A percentile compares a stretch with the other conserved stretches of the same genome.
Evolutionary conservation across 345 rosid species (phyloP).

Genomic region (Orychophragmus violaceus): DNA sequence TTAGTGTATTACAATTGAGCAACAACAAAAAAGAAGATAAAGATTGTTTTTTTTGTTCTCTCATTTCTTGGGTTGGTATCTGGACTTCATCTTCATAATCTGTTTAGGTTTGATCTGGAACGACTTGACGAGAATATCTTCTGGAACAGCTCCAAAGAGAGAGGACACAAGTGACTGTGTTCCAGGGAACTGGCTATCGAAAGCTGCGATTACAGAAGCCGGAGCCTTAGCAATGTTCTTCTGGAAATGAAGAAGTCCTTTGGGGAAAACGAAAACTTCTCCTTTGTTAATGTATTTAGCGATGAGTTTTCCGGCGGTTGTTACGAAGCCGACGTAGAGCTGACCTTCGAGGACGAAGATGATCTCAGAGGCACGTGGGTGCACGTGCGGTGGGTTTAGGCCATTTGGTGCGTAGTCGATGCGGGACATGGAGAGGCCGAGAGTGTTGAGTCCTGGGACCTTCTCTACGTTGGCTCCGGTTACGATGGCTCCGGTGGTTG

Average conservation of each 20-base stretch:
- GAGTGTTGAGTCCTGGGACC: constrained; percentile 34
- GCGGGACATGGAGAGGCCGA: constrained; percentile 33
- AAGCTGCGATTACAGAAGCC: constrained; percentile 44
- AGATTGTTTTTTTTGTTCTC: background rate
- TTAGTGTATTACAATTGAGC: constrained; percentile 1
- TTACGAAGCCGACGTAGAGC: constrained; percentile 48
- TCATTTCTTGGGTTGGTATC: constrained; percentile 40
- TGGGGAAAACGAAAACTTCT: constrained; percentile 51
- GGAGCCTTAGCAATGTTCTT: constrained; percentile 35
- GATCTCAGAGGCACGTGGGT: constrained; percentile 46
- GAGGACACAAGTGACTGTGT: constrained; percentile 41
- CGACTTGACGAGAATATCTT: constrained; percentile 33
- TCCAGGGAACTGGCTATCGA: constrained; percentile 55
- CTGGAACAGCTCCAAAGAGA: constrained; percentile 44
- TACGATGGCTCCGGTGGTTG: constrained; percentile 18
- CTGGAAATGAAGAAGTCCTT: constrained; percentile 52
- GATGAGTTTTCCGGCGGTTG: constrained; percentile 41
- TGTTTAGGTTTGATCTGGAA: constrained; percentile 43
- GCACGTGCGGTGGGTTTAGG: constrained; percentile 40
- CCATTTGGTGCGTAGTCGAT: constrained; percentile 50
- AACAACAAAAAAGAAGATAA: background rate
- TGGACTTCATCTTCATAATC: constrained; percentile 40
- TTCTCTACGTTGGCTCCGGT: constrained; percentile 34
- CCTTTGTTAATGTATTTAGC: constrained; percentile 45
- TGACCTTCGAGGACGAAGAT: constrained; percentile 49